Percentiles rank a stretch among this genome's conserved stretches.
Conservation (phyloP, 2,329 filamentous ascomycete genomes). For the Arthrobotrys megalospora region DNA sequence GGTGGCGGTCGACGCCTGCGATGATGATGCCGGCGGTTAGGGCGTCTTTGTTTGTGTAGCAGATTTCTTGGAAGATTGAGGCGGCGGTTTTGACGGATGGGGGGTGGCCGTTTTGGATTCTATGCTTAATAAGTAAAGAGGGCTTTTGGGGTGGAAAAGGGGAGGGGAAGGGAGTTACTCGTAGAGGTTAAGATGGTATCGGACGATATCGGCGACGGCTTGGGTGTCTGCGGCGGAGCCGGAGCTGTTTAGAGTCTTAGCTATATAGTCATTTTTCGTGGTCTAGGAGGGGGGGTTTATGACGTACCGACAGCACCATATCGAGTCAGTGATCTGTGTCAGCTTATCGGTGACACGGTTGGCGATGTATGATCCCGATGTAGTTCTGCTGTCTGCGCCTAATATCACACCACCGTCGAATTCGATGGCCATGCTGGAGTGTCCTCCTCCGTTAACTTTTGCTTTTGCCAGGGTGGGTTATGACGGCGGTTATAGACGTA, state of each 20-base stretch:
- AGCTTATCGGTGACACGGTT: constrained; percentile 99
- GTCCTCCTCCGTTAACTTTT: constrained; percentile 8
- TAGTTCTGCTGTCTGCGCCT: constrained; percentile 95
- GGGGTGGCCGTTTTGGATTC: constrained; percentile 87
- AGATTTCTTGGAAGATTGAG: constrained; percentile 96
- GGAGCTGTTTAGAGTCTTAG: constrained; percentile 70
- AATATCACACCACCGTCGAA: constrained; percentile 99
- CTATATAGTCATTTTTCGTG: not conserved
- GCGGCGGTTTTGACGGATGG: constrained; percentile 96
- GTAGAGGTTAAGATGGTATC: constrained; percentile 95
- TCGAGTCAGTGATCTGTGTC: constrained; percentile 97
- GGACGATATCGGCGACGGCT: constrained; percentile 96
- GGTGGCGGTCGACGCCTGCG: constrained; percentile 94
- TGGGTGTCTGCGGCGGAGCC: constrained; percentile 98
- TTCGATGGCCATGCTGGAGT: constrained; percentile 91
- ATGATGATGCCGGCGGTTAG: constrained; percentile 94
- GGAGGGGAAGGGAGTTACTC: constrained; percentile 59
- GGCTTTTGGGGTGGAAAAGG: not conserved
- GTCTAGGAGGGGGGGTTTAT: not conserved
- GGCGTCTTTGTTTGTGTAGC: constrained; percentile 96
- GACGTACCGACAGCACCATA: constrained; percentile 89
- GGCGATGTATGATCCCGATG: constrained; percentile 97
- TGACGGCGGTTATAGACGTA: constrained; percentile 70
- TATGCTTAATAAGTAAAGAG: constrained; percentile 65
- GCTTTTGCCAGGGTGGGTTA: constrained; percentile 3